Evolutionary conservation across 2,329 filamentous ascomycete species (phyloP).

Genomic region (Pseudogymnoascus sp.): DNA sequence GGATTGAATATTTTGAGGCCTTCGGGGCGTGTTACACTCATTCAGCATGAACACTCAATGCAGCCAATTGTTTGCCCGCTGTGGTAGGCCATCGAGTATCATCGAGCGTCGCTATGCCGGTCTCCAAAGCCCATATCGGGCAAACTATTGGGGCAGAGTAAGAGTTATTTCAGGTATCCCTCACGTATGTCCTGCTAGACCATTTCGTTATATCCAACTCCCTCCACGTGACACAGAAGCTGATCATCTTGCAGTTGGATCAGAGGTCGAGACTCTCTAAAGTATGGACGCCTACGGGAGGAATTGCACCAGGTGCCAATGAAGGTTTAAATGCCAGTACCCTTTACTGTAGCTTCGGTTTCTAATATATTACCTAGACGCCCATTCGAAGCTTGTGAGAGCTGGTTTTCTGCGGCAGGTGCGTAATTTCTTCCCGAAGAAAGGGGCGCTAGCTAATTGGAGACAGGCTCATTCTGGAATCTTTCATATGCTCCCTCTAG

Average conservation of each 20-base stretch:
- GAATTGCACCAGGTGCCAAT: slow-evolving; percentile 51
- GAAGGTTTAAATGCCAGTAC: slow-evolving; percentile 38
- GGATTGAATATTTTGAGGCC: background rate
- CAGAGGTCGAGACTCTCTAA: slow-evolving; percentile 58
- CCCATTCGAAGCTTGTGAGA: slow-evolving; percentile 60
- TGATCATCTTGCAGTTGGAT: slow-evolving; percentile 40
- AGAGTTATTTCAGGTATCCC: background rate
- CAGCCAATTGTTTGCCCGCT: background rate
- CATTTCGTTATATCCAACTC: background rate
- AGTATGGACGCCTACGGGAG: slow-evolving; percentile 73
- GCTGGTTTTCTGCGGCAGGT: slow-evolving; percentile 71
- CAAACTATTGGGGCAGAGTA: background rate
- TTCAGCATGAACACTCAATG: background rate
- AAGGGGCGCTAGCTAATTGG: background rate
- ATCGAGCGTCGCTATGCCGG: background rate
- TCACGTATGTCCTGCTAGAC: background rate
- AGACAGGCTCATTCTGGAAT: slow-evolving; percentile 74
- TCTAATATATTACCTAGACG: slow-evolving; percentile 40
- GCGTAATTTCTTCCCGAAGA: slow-evolving; percentile 18
- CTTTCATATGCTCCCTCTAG: slow-evolving; percentile 86
- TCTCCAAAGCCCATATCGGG: background rate
- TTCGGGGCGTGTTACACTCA: background rate
- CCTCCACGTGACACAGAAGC: slow-evolving; percentile 13
- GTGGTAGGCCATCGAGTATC: background rate
- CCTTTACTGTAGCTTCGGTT: background rate